phyloP scores from a whole-genome alignment of 192 early-diverging fungal genomes.

The Podila minutissima region DNA sequence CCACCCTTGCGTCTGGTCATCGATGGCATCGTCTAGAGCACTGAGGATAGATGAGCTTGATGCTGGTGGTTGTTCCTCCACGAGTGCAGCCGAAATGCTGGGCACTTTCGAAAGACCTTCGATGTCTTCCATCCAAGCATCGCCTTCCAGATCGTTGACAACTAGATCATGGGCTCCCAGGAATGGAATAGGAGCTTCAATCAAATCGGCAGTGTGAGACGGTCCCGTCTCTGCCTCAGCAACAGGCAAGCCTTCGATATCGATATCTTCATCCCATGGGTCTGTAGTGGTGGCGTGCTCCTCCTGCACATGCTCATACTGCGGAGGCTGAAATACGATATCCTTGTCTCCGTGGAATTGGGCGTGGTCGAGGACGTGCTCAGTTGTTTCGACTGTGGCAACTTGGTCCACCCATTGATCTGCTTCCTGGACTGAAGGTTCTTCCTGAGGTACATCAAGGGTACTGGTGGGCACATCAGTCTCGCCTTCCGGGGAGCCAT shows the following conservation, averaged over 20 bases:
- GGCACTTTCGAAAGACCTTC: too few species aligned
- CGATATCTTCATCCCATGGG: slow-evolving; percentile 4
- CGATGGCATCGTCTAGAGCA: neutral
- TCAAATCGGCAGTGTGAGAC: too few species aligned
- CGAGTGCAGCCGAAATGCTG: neutral
- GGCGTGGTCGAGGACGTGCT: too few species aligned
- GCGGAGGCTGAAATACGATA: neutral
- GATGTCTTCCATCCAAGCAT: too few species aligned
- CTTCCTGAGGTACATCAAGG: neutral
- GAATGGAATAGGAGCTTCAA: too few species aligned
- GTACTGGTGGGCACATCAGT: neutral
- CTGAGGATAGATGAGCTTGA: neutral
- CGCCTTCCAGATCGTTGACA: too few species aligned
- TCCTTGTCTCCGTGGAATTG: too few species aligned
- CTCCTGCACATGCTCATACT: neutral
- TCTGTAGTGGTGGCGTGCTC: neutral
- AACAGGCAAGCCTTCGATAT: neutral
- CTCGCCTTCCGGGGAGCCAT: neutral
- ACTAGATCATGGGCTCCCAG: too few species aligned
- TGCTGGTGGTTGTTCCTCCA: neutral
- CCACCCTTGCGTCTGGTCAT: neutral
- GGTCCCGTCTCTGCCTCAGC: too few species aligned
- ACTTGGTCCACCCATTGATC: neutral
- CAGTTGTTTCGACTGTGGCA: too few species aligned
- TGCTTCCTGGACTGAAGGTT: neutral